These are phyloP conservation scores for Coemansia sp. DNA, from an alignment of 192 early-diverging fungal genomes.

Conservation along the genomic window DNA sequence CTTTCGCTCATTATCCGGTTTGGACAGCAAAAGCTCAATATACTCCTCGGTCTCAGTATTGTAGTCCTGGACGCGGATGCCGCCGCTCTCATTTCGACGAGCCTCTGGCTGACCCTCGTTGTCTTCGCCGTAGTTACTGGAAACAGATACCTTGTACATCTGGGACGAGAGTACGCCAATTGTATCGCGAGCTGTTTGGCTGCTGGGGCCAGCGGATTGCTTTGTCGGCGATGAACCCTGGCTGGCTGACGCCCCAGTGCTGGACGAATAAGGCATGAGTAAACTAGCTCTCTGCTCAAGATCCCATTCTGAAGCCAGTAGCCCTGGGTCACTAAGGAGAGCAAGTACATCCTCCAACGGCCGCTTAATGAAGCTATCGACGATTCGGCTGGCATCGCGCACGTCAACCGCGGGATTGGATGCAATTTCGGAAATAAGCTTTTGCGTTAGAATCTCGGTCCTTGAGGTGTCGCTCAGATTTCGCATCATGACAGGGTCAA, in stretches of 20 bases:
- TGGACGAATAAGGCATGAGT: slow-evolving; percentile 20
- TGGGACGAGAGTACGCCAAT: background rate
- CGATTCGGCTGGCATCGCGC: slow-evolving; percentile 32
- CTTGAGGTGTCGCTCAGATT: slow-evolving; percentile 42
- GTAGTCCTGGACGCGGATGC: slow-evolving; percentile 37
- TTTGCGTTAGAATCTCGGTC: slow-evolving; percentile 46
- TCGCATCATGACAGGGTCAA: slow-evolving; percentile 45
- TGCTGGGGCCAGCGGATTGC: background rate
- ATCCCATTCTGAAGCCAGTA: slow-evolving; percentile 51
- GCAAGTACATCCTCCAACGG: slow-evolving; percentile 48
- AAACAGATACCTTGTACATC: background rate
- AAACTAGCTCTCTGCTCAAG: slow-evolving; percentile 31
- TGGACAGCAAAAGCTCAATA: slow-evolving; percentile 53
- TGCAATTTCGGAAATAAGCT: slow-evolving; percentile 38
- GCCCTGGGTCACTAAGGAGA: slow-evolving; percentile 40
- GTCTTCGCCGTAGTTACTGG: background rate
- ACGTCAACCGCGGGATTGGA: slow-evolving; percentile 46
- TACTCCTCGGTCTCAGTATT: slow-evolving; percentile 50
- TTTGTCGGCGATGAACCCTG: slow-evolving; percentile 2
- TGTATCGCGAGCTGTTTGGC: background rate
- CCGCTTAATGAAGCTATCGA: slow-evolving; percentile 28
- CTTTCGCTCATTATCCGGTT: slow-evolving; percentile 55
- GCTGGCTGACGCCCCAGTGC: background rate
- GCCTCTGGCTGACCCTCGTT: background rate
- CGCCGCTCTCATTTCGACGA: background rate